Evolutionary conservation across 768 basidiomycete species (phyloP).

Genomic region (Suillus discolor): DNA sequence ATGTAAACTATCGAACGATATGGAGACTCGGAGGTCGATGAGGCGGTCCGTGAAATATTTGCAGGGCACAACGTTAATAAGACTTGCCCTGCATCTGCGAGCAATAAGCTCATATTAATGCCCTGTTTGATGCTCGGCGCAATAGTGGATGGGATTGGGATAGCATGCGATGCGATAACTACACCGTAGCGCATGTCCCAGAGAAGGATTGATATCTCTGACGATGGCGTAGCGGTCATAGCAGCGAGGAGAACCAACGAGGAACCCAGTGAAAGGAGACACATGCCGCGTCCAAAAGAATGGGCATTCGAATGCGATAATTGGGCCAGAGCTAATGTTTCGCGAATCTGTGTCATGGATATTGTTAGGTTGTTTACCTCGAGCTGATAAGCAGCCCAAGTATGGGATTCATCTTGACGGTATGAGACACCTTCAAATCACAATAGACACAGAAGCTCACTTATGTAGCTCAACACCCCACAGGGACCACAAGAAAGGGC

Average conservation of each 20-base stretch:
- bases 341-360: conserved; percentile 21
- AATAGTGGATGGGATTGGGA: conserved; percentile 52
- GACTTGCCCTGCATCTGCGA: conserved; percentile 46
- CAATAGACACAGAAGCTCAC: conserved; percentile 35
- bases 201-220: conserved; percentile 55
- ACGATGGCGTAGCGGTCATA: conserved; percentile 28
- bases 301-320: conserved; percentile 22
- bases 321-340: conserved; percentile 26
- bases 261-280: conserved; percentile 53
- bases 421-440: not conserved
- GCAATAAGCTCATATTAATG: conserved; percentile 34
- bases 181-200: conserved; percentile 75
- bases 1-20: conserved; percentile 57
- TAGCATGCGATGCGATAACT: conserved; percentile 53
- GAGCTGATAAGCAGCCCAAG: conserved; percentile 44
- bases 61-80: conserved; percentile 44
- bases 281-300: conserved; percentile 23
- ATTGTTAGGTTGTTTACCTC: conserved; percentile 28
- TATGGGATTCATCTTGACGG: conserved; percentile 44
- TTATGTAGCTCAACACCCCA: conserved; percentile 52
- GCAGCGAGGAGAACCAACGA: conserved; percentile 61
- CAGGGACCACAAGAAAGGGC: conserved; percentile 40
- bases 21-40: conserved; percentile 24
- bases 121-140: conserved; percentile 29
- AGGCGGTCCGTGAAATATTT: conserved; percentile 27